Evolutionary conservation across 2,329 filamentous ascomycete species (phyloP), one percentile per base, ranked within the genome.

Genomic region (Venturia oleaginea): DNA sequence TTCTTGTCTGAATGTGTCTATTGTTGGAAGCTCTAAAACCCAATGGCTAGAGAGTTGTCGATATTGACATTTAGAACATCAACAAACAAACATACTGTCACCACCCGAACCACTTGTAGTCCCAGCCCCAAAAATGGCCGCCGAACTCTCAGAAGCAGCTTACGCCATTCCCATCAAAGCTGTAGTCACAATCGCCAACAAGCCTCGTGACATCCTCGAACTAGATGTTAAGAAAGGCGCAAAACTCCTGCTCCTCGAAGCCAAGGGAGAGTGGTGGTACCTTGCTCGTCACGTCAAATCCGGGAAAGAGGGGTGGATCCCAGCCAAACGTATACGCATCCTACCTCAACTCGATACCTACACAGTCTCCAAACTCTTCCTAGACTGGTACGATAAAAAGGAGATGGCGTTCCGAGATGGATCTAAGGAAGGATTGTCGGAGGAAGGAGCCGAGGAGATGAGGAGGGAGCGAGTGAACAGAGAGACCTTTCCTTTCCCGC

Each of bases 241-340:
- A 27, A 27, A 22, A 51, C 24, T 65, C 4, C 37, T 30, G 2
- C 48, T 65, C 40, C 48, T 65, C 17, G 48, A 57, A 55, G 32
- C 43, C 3, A 60, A 65, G 37, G 61, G 64, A 15, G 60, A 59
- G 8, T 64, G 61, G 61, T 65, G 64, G 64, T 65, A 38, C 38
- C 5, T 64, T 22, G 64, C 55, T 27, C 61, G 70, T 30, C 40
- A 27, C 60, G 19, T 19, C 38, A 51, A 70, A 70, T 30, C 69
- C 68, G 38, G 71, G 68, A 64, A 67, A 69, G 64, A 72, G 71
- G 65, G 71, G 68, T 38, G 71, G 71, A 1, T 73, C 8, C 48
- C 48, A 2, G 30, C 34, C n/a, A 24, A 51, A 8, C 32, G 22
- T 13, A 24, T 46, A 17, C 38, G 34, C 4, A 37, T 54, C 27